phyloP scores from a whole-genome alignment of 2,329 filamentous ascomycete species.

The Paracoccidioides brasiliensis region DNA sequence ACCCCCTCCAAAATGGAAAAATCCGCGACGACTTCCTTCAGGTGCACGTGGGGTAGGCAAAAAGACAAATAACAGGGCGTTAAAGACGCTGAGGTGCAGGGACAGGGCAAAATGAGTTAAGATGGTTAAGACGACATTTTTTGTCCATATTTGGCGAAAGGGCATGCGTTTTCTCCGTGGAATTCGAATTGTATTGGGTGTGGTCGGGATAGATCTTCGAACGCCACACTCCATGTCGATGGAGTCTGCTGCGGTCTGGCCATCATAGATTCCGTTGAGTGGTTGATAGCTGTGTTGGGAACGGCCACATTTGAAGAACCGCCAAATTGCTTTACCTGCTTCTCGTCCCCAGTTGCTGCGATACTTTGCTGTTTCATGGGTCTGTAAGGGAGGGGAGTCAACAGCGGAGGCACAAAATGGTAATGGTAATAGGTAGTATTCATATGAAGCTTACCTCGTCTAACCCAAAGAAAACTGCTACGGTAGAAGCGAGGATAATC shows the following conservation, averaged over 20 bases:
- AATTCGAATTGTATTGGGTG: slow-evolving; percentile 15
- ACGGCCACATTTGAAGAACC: slow-evolving; percentile 15
- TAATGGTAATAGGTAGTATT: background rate
- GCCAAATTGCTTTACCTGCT: slow-evolving; percentile 24
- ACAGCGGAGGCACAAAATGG: too few species aligned
- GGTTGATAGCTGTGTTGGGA: slow-evolving; percentile 22
- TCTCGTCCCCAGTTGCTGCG: slow-evolving; percentile 30
- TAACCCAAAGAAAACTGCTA: slow-evolving; percentile 48
- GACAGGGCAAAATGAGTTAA: slow-evolving; percentile 55
- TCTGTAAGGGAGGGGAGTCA: slow-evolving; percentile 12
- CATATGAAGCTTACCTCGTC: slow-evolving; percentile 42
- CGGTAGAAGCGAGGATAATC: slow-evolving; percentile 44
- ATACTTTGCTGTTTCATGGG: slow-evolving; percentile 27
- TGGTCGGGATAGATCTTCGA: slow-evolving; percentile 16
- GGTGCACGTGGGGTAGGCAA: slow-evolving; percentile 55
- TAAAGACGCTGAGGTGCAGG: slow-evolving; percentile 63
- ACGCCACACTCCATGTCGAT: slow-evolving; percentile 22
- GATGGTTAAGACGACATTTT: slow-evolving; percentile 44
- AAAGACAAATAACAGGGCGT: slow-evolving; percentile 63
- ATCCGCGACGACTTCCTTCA: slow-evolving; percentile 27
- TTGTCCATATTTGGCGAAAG: slow-evolving; percentile 40
- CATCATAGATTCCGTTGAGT: slow-evolving; percentile 15
- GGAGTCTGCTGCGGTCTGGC: slow-evolving; percentile 17
- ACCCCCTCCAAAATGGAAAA: slow-evolving; percentile 55
- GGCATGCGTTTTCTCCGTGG: slow-evolving; percentile 27